Evolutionary conservation across 352 stramenopile genomes (phyloP).

Genomic region (Pythium brassicae): DNA sequence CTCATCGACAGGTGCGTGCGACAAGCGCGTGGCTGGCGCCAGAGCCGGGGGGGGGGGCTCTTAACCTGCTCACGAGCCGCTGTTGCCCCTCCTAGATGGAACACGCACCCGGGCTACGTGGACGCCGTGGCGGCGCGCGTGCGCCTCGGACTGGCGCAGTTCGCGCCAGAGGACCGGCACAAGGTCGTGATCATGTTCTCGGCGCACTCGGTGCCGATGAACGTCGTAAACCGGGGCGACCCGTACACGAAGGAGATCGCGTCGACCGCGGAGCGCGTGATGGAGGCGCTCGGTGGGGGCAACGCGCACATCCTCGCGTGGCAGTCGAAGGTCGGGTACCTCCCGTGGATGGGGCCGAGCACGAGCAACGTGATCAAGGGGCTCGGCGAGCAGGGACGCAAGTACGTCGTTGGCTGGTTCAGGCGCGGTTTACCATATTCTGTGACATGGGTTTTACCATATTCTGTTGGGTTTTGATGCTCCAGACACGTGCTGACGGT

Average conservation of each 20-base stretch:
- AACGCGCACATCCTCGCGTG: conserved; percentile 92
- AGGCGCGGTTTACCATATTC: not conserved
- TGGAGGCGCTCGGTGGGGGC: conserved; percentile 55
- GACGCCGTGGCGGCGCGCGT: conserved; percentile 91
- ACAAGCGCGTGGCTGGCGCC: too few species aligned
- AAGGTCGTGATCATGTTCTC: conserved; percentile 90
- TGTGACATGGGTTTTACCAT: not conserved
- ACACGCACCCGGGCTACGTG: conserved; percentile 95
- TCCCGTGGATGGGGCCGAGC: conserved; percentile 98
- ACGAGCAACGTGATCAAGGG: conserved; percentile 94
- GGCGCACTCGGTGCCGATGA: conserved; percentile 88
- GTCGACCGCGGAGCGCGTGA: conserved; percentile 66
- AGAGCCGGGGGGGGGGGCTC: too few species aligned
- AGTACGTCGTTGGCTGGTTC: conserved; percentile 35
- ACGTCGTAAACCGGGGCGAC: conserved; percentile 86
- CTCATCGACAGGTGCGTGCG: conserved; percentile 56
- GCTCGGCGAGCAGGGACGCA: conserved; percentile 90
- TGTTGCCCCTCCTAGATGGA: conserved; percentile 67
- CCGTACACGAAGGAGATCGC: conserved; percentile 85
- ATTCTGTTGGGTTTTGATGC: not conserved
- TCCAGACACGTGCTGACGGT: conserved; percentile 94
- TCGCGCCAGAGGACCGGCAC: conserved; percentile 86
- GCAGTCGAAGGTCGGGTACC: conserved; percentile 97
- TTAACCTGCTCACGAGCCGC: not conserved
- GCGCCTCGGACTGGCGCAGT: conserved; percentile 88